These are phyloP conservation scores for Erodium trifolium DNA, from an alignment of 441 rosid species.

Conservation along the genomic window DNA sequence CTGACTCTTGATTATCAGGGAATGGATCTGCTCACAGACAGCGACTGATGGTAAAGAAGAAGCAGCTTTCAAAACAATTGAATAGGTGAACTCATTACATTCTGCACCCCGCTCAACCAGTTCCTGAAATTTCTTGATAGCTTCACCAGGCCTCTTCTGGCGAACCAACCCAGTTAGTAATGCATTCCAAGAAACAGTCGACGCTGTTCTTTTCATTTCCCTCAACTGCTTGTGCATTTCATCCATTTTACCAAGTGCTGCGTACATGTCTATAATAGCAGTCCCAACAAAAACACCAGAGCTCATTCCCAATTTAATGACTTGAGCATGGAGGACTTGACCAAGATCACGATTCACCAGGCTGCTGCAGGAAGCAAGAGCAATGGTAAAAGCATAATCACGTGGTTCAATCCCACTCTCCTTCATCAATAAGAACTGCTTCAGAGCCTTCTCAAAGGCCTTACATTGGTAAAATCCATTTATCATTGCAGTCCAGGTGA, in stretches of 20 bases:
- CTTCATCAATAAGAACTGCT: conserved; percentile 25
- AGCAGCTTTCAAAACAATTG: conserved; percentile 23
- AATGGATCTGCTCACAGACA: conserved; percentile 24
- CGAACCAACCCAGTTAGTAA: conserved; percentile 21
- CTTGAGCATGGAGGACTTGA: conserved; percentile 26
- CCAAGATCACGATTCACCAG: conserved; percentile 19
- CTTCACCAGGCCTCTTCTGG: conserved; percentile 20
- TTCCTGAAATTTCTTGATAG: conserved; percentile 18
- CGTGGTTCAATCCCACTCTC: conserved; percentile 26
- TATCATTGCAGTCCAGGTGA: conserved; percentile 32
- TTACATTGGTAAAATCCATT: conserved; percentile 27
- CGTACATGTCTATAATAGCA: conserved; percentile 32
- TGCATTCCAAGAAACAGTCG: conserved; percentile 29
- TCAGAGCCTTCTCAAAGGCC: conserved; percentile 26
- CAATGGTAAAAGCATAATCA: conserved; percentile 30
- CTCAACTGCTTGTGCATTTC: conserved; percentile 22
- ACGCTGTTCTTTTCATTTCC: conserved; percentile 21
- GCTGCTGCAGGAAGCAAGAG: conserved; percentile 30
- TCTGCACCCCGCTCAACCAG: conserved; percentile 17
- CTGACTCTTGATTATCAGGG: conserved; percentile 16
- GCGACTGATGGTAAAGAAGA: conserved; percentile 24
- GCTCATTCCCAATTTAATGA: conserved; percentile 25
- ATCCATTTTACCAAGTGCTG: conserved; percentile 23
- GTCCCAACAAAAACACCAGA: conserved; percentile 25
- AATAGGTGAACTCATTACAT: conserved; percentile 28